These are phyloP conservation scores for Discostella stelligera DNA, from an alignment of 352 stramenopile genomes.

Conservation along the genomic window DNA sequence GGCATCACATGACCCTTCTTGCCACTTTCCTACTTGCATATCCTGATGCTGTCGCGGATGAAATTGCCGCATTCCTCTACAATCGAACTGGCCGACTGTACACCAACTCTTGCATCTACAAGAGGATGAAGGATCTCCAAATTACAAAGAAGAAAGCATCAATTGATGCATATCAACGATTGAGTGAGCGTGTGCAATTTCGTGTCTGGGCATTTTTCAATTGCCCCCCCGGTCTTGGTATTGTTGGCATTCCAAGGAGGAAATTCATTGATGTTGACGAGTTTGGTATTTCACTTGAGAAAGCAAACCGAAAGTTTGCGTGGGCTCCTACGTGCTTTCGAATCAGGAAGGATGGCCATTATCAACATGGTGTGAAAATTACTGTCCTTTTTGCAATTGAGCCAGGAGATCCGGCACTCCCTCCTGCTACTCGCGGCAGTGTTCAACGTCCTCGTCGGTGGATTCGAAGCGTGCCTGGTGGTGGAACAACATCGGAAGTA, in stretches of 20 bases:
- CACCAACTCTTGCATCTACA: background rate
- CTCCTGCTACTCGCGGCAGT: background rate
- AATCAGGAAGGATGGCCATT: too few relatives aligned
- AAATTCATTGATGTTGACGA: too few relatives aligned
- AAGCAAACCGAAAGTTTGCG: too few relatives aligned
- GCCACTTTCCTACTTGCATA: conserved; percentile 1
- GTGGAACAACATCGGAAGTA: conserved; percentile 4
- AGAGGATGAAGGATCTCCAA: background rate
- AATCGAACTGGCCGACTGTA: conserved; percentile 2
- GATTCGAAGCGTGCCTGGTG: background rate
- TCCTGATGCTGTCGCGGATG: conserved; percentile 9
- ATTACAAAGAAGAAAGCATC: conserved; percentile 21
- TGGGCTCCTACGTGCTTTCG: too few relatives aligned
- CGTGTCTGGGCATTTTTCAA: conserved; percentile 7
- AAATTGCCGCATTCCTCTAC: conserved; percentile 15
- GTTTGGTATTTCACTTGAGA: too few relatives aligned
- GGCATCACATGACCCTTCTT: background rate
- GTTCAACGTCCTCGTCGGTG: background rate
- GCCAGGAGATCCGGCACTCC: background rate
- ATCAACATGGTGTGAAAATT: background rate
- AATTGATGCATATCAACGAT: conserved; percentile 5
- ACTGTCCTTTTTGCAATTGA: too few relatives aligned
- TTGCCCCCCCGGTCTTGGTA: background rate
- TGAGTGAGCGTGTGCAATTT: background rate
- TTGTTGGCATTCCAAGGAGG: background rate